Base-by-base conservation (phyloP, 805 yeast genomes). In the Cyberlindnera saturnus region DNA sequence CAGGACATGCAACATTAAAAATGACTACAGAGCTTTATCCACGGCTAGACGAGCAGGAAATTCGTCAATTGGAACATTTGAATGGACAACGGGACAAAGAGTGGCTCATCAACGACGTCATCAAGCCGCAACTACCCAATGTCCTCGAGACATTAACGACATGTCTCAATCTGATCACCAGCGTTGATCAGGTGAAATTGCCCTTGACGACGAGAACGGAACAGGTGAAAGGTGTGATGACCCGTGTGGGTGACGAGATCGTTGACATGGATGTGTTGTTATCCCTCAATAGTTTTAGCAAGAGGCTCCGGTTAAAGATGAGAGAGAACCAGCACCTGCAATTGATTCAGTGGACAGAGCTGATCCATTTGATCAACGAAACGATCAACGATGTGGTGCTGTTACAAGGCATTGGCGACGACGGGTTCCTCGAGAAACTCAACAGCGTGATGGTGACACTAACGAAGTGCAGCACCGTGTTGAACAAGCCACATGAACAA, bases 141-240 rank as follows among this genome's bases (percentile, higher is more conserved):
- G 58, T 77, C 1, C 56, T 64, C 26, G 81, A 74, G 31, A 68
- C 70, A 10, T 60, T 77, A 14, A 52, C 52, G 17, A 54, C 59
- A 18, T 75, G 80, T 47, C 49, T 72, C 1, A 63, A 63, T 3
- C 56, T 67, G 45, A 49, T 75, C 29, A 57, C 63, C 0, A 67
- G 69, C 36, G 56, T 63, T 10, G 63, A 64, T 10, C 62, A 72
- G 13, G 70, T 78, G 41, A 80, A 74, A 44, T 64, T 83, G 40
- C 85, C 89, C 0, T 61, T 83, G 6, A 66, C 80, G 0, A 64
- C 70, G 14, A 74, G 79, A 42, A 72, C 74, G 43, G 83, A 79
- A 44, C 62, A 69, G 3, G 60, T 82, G 14, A 80, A 81, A 46
- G 91, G 91, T 0, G 68, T 78, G 1, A 58, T 82, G 0, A 74